Base-by-base conservation (phyloP, 495 filamentous ascomycete genomes). In the Penicillium bialowiezense region DNA sequence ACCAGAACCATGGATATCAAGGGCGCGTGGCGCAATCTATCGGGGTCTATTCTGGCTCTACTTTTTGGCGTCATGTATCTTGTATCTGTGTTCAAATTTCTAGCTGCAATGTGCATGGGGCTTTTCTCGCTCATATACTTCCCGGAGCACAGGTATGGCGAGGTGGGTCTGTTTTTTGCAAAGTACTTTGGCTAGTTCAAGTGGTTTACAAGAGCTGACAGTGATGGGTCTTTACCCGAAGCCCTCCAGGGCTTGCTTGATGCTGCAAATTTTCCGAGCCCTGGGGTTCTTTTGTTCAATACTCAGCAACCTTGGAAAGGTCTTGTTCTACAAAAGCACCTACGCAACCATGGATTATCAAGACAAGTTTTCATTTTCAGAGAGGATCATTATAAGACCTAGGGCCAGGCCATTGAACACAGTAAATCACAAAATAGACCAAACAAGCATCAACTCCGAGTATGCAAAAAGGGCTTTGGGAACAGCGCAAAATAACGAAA, bases 401-500 rank as follows among this genome's bases (percentile, higher is more conserved):
- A n/a, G 23, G 23, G 3, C 3, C 6, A 26, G 23, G 8, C 23
- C 23, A 26, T 26, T 8, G 3, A 26, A 26, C 3, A 26, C 8
- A 26, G 8, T 8, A 26, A 26, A 26, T 26, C 23, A 8, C 8
- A 26, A n/a, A 26, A 26, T 37, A 8, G 9, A 46, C 28, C 41
- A 36, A 46, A 31, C n/a, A 21, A 12, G 20, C 38, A n/a, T 44
- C 21, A 40, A 21, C 21, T 38, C 31, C 24, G 40, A 14, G 24
- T 20, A 20, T 42, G 24, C 39, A 32, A n/a, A 49, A 29, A 37
- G 23, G 15, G 44, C 24, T 34, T n/a, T n/a, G n/a, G n/a, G n/a
- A 9, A 15, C 9, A 43, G 55, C 55, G 56, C 52, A 28, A 19
- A 17, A 28, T 26, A 13, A 15, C 8, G 24, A 44, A 31, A 12